Conservation (phyloP, 169 alveolate species). For the Besnoitia besnoiti region DNA sequence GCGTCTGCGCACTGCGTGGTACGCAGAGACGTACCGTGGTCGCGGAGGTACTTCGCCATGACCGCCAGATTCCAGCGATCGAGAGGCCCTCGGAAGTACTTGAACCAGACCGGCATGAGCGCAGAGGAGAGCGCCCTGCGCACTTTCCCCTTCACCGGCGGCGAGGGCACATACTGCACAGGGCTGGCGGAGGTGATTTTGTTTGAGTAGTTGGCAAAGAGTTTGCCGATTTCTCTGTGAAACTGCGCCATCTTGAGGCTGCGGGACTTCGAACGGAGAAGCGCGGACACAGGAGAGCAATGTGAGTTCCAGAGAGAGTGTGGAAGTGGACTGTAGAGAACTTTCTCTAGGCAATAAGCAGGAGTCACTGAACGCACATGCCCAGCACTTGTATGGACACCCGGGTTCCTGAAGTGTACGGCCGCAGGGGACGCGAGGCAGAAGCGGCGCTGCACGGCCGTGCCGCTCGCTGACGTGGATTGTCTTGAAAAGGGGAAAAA, state of each 20-base stretch:
- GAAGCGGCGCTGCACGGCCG: too few species aligned
- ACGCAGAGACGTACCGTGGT: constrained; percentile 84
- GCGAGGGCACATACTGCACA: constrained; percentile 15
- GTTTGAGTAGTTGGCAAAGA: constrained; percentile 47
- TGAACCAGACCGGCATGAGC: constrained; percentile 83
- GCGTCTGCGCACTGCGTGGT: too few species aligned
- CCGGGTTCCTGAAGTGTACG: background rate
- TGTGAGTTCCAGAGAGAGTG: too few species aligned
- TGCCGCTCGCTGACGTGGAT: too few species aligned
- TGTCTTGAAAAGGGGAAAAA: too few species aligned
- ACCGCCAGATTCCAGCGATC: constrained; percentile 87
- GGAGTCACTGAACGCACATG: too few species aligned
- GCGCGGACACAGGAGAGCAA: too few species aligned
- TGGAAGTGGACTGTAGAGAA: too few species aligned
- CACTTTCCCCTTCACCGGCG: constrained; percentile 24
- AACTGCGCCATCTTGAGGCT: constrained; percentile 49
- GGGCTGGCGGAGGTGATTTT: constrained; percentile 32
- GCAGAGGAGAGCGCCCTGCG: constrained; percentile 51
- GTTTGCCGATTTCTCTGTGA: constrained; percentile 51
- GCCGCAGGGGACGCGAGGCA: too few species aligned
- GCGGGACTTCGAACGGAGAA: background rate
- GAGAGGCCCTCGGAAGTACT: constrained; percentile 82
- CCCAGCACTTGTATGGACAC: too few species aligned
- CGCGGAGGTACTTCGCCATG: constrained; percentile 83
- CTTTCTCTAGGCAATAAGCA: too few species aligned